A percentile compares a stretch with the other conserved stretches of the same genome.
These are phyloP conservation scores for Brassica hybrid DNA, from an alignment of 441 rosid genomes.

Conservation along the genomic window DNA sequence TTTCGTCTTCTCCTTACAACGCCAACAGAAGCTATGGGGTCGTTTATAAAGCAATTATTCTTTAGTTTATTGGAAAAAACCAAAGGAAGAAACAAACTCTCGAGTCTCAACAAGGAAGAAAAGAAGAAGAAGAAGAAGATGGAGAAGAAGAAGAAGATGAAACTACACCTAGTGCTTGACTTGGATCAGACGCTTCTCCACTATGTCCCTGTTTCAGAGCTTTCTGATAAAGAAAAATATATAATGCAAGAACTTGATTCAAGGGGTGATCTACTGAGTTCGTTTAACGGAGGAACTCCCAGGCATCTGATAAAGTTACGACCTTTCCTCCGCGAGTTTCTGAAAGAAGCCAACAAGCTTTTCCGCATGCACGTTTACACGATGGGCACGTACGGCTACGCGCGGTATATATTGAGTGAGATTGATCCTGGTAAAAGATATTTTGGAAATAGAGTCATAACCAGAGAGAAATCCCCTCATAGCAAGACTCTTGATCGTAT, in stretches of 20 bases:
- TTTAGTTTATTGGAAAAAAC: neutral
- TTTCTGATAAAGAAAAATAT: slow-evolving; percentile 11
- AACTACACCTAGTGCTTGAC: slow-evolving; percentile 35
- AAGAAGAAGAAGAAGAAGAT: neutral
- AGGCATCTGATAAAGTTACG: slow-evolving; percentile 6
- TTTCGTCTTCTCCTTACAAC: neutral
- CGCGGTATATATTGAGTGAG: neutral
- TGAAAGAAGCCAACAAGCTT: slow-evolving; percentile 25
- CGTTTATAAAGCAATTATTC: neutral
- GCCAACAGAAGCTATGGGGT: neutral
- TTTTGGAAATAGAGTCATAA: slow-evolving; percentile 23
- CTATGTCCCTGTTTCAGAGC: neutral
- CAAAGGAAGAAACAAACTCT: neutral
- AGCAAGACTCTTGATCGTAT: slow-evolving; percentile 15
- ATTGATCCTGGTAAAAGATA: slow-evolving; percentile 11
- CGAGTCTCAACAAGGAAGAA: neutral
- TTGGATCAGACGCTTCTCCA: slow-evolving; percentile 40
- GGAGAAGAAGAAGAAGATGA: no score
- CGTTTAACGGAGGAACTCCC: neutral
- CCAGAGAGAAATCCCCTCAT: neutral
- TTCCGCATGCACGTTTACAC: slow-evolving; percentile 29
- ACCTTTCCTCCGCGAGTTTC: slow-evolving; percentile 17
- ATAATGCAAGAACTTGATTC: neutral
- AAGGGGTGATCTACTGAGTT: slow-evolving; percentile 14
- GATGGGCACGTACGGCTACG: neutral